Conservation (phyloP, 441 rosid species). For the Melastoma candidum region DNA sequence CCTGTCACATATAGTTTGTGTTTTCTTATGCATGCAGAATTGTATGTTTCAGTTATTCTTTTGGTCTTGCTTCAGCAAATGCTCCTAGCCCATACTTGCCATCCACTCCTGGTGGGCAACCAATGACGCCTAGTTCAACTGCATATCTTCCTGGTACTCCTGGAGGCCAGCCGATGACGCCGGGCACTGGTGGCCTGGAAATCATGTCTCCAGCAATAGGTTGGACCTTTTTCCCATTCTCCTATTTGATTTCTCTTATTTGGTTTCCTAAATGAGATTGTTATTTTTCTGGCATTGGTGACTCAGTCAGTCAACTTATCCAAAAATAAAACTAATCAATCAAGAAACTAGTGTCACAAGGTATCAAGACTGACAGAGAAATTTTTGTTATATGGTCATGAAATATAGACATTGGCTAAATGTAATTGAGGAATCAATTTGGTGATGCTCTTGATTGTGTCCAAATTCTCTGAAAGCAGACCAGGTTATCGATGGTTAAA, state of each 20-base stretch:
- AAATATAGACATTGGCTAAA: too few species aligned
- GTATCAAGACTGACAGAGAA: too few species aligned
- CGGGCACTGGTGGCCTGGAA: slow-evolving; percentile 88
- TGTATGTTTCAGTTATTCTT: slow-evolving; percentile 9
- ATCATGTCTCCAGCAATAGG: slow-evolving; percentile 93
- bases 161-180: slow-evolving; percentile 99
- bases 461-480: too few species aligned
- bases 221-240: slow-evolving; percentile 12
- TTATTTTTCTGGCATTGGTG: too few species aligned
- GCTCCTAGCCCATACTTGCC: slow-evolving; percentile 93
- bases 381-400: too few species aligned
- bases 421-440: too few species aligned
- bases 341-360: too few species aligned
- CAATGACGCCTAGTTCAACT: slow-evolving; percentile 85
- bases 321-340: too few species aligned
- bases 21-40: neutral
- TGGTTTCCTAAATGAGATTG: too few species aligned
- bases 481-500: too few species aligned
- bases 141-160: slow-evolving; percentile 93
- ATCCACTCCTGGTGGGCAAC: slow-evolving; percentile 90
- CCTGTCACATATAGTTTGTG: slow-evolving; percentile 3
- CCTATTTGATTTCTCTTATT: neutral
- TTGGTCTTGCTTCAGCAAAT: slow-evolving; percentile 43
- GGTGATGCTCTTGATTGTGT: too few species aligned
- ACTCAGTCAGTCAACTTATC: too few species aligned